phyloP scores from a whole-genome alignment of 2,329 filamentous ascomycete genomes.

The Sporothrix luriei region DNA sequence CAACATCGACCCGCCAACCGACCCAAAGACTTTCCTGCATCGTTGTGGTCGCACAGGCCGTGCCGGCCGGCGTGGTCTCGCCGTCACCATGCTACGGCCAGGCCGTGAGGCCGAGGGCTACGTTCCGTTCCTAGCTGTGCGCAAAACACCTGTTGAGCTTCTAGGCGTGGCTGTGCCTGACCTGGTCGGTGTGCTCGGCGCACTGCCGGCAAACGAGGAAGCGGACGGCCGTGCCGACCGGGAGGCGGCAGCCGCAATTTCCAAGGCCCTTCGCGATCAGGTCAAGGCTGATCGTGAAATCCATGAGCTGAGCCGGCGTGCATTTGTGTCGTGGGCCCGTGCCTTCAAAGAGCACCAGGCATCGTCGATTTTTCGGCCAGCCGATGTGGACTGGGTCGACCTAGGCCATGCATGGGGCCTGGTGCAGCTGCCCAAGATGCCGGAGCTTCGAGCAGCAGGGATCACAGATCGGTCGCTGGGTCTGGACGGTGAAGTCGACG shows the following conservation, averaged over 20 bases:
- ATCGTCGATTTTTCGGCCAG: slow-evolving; percentile 82
- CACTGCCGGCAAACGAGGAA: slow-evolving; percentile 23
- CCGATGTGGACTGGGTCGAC: slow-evolving; percentile 82
- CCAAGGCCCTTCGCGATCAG: slow-evolving; percentile 40
- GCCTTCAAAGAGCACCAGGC: slow-evolving; percentile 91
- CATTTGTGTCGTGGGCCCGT: slow-evolving; percentile 90
- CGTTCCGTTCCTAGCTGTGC: slow-evolving; percentile 79
- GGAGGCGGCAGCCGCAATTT: slow-evolving; percentile 56
- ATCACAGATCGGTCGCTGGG: slow-evolving; percentile 67
- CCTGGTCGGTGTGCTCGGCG: slow-evolving; percentile 51
- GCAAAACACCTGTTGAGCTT: slow-evolving; percentile 77
- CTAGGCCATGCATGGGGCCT: slow-evolving; percentile 83
- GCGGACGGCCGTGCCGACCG: slow-evolving; percentile 25
- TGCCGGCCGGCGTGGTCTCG: slow-evolving; percentile 82
- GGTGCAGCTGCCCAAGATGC: slow-evolving; percentile 87
- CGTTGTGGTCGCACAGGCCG: slow-evolving; percentile 86
- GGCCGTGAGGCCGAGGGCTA: slow-evolving; percentile 84
- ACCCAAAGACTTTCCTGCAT: slow-evolving; percentile 94
- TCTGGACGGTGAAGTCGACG: slow-evolving; percentile 64
- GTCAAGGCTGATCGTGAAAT: slow-evolving; percentile 64
- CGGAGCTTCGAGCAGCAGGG: slow-evolving; percentile 73
- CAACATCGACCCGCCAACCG: slow-evolving; percentile 79
- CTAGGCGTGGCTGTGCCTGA: slow-evolving; percentile 59
- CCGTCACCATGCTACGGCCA: slow-evolving; percentile 81
- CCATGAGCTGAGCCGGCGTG: slow-evolving; percentile 86